These are phyloP conservation scores for Debaryomyces udenii DNA, from an alignment of 1,139 yeast species.

Conservation along the genomic window DNA sequence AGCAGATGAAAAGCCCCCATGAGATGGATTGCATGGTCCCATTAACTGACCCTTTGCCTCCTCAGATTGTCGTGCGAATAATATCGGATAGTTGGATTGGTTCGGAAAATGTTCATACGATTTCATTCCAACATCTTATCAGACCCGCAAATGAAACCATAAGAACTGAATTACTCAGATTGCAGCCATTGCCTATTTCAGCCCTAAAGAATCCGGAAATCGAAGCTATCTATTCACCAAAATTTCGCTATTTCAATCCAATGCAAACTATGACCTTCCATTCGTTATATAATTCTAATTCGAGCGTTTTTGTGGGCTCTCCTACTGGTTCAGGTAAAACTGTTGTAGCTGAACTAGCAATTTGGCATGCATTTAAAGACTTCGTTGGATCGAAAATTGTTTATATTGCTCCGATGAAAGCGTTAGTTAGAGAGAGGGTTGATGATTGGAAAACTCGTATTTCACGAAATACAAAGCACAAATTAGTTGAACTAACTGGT, in stretches of 20 bases:
- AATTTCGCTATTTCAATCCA: conserved; percentile 90
- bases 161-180: conserved; percentile 73
- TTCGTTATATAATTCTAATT: conserved; percentile 75
- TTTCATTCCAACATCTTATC: conserved; percentile 88
- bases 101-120: conserved; percentile 72
- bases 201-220: conserved; percentile 73
- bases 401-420: conserved; percentile 99
- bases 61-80: conserved; percentile 79
- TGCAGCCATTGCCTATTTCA: conserved; percentile 83
- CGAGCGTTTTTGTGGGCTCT: conserved; percentile 90
- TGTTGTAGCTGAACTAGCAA: conserved; percentile 93
- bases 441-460: conserved; percentile 89
- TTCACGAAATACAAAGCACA: conserved; percentile 60
- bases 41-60: conserved; percentile 81
- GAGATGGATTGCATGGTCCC: conserved; percentile 94
- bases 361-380: conserved; percentile 90
- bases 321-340: conserved; percentile 99
- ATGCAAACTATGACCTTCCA: conserved; percentile 99
- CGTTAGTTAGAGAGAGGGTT: conserved; percentile 93
- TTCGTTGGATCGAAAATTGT: conserved; percentile 84
- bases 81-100: conserved; percentile 91
- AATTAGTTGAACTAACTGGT: conserved; percentile 92
- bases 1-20: conserved; percentile 59
- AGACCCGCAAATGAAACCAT: conserved; percentile 87
- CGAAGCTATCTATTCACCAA: conserved; percentile 65